Conservation (phyloP, 1,284 basidiomycete species). For the Leccinum subspadiceum region DNA sequence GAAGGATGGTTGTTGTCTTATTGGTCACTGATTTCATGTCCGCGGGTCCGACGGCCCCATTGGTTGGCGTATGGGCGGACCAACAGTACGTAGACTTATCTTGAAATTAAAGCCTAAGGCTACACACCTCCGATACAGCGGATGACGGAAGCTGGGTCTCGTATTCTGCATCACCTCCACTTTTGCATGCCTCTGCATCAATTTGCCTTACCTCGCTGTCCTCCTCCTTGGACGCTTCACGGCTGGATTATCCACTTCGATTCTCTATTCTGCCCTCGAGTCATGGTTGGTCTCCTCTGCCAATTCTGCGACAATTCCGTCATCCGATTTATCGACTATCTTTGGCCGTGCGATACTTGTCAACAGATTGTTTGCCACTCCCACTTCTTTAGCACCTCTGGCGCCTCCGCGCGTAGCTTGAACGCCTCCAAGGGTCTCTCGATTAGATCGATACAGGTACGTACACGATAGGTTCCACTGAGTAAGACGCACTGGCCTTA, state of each 20-base stretch:
- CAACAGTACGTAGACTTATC: slow-evolving; percentile 52
- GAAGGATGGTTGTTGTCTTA: slow-evolving; percentile 61
- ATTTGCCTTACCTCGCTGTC: slow-evolving; percentile 53
- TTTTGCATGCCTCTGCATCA: slow-evolving; percentile 56
- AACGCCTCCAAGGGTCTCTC: too few relatives aligned
- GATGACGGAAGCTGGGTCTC: slow-evolving; percentile 64
- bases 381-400: too few relatives aligned
- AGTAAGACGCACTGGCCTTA: too few relatives aligned
- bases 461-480: too few relatives aligned
- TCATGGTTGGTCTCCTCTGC: slow-evolving; percentile 70
- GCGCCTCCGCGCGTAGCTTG: too few relatives aligned
- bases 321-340: slow-evolving; percentile 62
- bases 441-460: too few relatives aligned
- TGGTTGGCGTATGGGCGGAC: slow-evolving; percentile 75
- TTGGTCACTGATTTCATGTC: slow-evolving; percentile 75
- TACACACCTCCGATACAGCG: slow-evolving; percentile 34
- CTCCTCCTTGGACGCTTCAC: slow-evolving; percentile 61
- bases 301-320: slow-evolving; percentile 47
- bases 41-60: slow-evolving; percentile 63
- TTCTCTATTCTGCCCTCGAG: slow-evolving; percentile 73
- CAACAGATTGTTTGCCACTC: slow-evolving; percentile 48
- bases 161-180: slow-evolving; percentile 66
- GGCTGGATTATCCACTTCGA: slow-evolving; percentile 70
- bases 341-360: slow-evolving; percentile 69
- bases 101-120: background rate